A percentile compares a stretch with the other conserved stretches of the same genome.
Conservation (phyloP, 1,139 yeast species). For the Diutina siamensis region DNA sequence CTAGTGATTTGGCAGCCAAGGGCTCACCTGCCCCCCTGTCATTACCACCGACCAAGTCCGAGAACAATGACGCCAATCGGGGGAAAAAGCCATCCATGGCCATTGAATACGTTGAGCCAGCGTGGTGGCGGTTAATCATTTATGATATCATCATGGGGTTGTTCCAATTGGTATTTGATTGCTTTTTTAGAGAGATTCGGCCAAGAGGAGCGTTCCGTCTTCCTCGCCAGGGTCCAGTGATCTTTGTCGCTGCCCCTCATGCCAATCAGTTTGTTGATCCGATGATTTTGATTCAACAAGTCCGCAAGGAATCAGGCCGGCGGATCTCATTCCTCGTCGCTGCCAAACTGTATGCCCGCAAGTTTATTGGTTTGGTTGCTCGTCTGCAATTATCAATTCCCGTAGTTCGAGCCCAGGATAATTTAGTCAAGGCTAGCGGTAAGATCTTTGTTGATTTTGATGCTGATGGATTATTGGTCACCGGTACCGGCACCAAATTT, state of each 20-base stretch:
- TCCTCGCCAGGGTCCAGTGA: slow-evolving; percentile 76
- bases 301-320: slow-evolving; percentile 57
- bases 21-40: no score
- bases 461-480: slow-evolving; percentile 33
- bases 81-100: no score
- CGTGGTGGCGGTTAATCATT: slow-evolving; percentile 26
- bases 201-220: slow-evolving; percentile 86
- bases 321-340: slow-evolving; percentile 52
- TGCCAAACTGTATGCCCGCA: slow-evolving; percentile 10
- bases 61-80: no score
- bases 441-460: slow-evolving; percentile 41
- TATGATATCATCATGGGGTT: slow-evolving; percentile 42
- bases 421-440: slow-evolving; percentile 51
- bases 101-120: slow-evolving; percentile 1
- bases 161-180: slow-evolving; percentile 32
- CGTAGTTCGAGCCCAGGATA: slow-evolving; percentile 86
- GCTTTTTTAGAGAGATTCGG: slow-evolving; percentile 79
- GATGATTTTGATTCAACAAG: slow-evolving; percentile 71
- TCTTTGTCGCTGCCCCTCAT: slow-evolving; percentile 96
- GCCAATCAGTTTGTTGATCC: slow-evolving; percentile 97
- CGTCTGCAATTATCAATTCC: slow-evolving; percentile 75
- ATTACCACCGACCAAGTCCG: no score
- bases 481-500: slow-evolving; percentile 63
- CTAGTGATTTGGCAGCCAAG: no score
- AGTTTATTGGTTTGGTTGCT: slow-evolving; percentile 65